These are phyloP conservation scores for Pseudogymnoascus sp. DNA, from an alignment of 2,329 filamentous ascomycete species.

Conservation along the genomic window DNA sequence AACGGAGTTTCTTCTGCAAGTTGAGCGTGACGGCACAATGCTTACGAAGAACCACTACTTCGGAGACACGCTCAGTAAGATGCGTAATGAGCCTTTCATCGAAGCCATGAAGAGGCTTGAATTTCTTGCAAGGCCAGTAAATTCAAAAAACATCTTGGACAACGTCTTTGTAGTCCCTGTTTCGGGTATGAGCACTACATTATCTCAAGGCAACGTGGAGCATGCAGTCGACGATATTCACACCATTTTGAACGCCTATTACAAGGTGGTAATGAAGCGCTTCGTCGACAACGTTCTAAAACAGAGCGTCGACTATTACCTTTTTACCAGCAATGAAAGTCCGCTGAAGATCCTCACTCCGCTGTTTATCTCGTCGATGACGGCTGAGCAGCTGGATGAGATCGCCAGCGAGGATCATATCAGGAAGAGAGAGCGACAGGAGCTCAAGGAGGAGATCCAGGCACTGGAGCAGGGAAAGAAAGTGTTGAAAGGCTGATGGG, in stretches of 20 bases:
- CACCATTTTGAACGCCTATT: constrained; percentile 52
- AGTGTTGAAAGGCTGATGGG: not conserved
- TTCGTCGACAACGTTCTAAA: constrained; percentile 55
- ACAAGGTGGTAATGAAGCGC: constrained; percentile 49
- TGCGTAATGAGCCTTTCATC: not conserved
- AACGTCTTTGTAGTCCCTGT: not conserved
- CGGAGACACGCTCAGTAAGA: constrained; percentile 28
- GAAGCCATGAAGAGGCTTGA: not conserved
- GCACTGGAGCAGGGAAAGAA: not conserved
- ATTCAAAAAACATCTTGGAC: no score
- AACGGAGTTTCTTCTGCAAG: constrained; percentile 40
- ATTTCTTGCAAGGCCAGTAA: not conserved
- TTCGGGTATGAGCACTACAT: not conserved
- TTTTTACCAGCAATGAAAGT: constrained; percentile 40
- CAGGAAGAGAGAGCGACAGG: not conserved
- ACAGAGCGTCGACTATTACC: constrained; percentile 46
- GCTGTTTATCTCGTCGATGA: constrained; percentile 40
- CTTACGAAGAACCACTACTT: constrained; percentile 47
- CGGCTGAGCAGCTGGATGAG: constrained; percentile 38
- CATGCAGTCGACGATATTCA: constrained; percentile 44
- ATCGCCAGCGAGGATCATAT: constrained; percentile 49
- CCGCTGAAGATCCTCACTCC: constrained; percentile 46
- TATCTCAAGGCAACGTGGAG: constrained; percentile 27
- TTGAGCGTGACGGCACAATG: constrained; percentile 39
- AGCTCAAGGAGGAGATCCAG: not conserved